These are phyloP conservation scores for Candida sonorensis DNA, from an alignment of 805 yeast species.

Conservation along the genomic window DNA sequence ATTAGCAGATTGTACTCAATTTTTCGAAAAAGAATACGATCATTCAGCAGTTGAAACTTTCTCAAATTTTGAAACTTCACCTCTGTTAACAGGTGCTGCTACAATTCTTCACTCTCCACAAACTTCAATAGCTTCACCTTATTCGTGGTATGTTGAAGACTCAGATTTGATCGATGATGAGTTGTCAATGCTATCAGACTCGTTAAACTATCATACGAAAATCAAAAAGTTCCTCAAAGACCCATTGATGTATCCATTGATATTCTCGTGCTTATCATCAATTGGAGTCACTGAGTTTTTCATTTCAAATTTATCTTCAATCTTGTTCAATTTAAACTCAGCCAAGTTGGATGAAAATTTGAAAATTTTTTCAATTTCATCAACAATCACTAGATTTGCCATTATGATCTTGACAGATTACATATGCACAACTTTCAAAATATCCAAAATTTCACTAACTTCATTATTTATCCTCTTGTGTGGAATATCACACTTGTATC, in stretches of 20 bases:
- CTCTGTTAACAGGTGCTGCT: conserved; percentile 27
- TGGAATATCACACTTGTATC: conserved; percentile 23
- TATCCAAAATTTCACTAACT: conserved; percentile 25
- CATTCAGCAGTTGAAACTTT: conserved; percentile 20
- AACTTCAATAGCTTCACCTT: conserved; percentile 22
- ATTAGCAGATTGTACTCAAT: conserved; percentile 21
- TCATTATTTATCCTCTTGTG: conserved; percentile 19
- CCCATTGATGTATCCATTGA: conserved; percentile 57
- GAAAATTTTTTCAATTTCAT: conserved; percentile 42
- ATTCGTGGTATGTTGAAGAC: conserved; percentile 23
- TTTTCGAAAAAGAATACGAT: conserved; percentile 19
- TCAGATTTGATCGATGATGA: conserved; percentile 21
- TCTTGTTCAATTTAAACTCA: conserved; percentile 18
- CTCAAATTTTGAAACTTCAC: conserved; percentile 27
- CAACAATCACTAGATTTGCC: conserved; percentile 62
- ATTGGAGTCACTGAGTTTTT: conserved; percentile 86
- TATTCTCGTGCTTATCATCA: conserved; percentile 56
- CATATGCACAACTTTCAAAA: conserved; percentile 25
- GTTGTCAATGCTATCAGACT: conserved; percentile 19
- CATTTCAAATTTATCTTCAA: conserved; percentile 68
- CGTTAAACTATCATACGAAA: conserved; percentile 10
- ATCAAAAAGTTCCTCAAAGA: conserved; percentile 27
- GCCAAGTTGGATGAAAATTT: conserved; percentile 16
- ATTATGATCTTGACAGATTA: conserved; percentile 68
- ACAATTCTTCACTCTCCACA: conserved; percentile 22